Base-by-base conservation (phyloP, 2,329 filamentous ascomycete genomes). In the Acrocalymma vagum region DNA sequence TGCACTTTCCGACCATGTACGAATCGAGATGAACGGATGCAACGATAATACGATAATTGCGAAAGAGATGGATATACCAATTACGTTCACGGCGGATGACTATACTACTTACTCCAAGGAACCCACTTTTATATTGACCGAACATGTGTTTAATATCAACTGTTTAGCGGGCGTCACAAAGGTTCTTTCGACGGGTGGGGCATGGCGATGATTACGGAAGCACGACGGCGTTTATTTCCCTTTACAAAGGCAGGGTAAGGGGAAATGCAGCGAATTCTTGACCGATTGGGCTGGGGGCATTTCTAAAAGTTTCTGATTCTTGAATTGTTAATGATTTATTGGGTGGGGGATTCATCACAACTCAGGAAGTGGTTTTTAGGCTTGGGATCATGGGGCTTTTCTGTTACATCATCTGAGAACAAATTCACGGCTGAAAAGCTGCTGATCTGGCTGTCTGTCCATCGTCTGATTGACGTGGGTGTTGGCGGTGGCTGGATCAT, bases 1-100 rank as follows among this genome's bases (percentile, higher is more conserved):
- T 96, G 93, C 89, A 93, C 53, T 96, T 96, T 61, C 91, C 91
- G 9, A 88, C 87, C 70, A 83, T 84, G 35, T 90, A 90, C 65
- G 71, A 75, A 45, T 65, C 71, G 42, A 59, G 67, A 62, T 71
- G 53, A 65, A 42, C 38, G n/a, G 47, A 56, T 41, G 47, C 28
- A 41, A 60, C 20, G 46, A 49, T 31, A 17, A 45, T 22, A 27
- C 25, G 28, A 42, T 21, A 29, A 28, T 17, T 32, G 10, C 25
- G n/a, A n/a, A 50, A 45, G 40, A 48, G 40, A 32, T 38, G 42
- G 35, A 33, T 30, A 31, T 27, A 41, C 5, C 26, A 29, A 34
- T 20, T 37, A 48, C 24, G 17, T 22, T 42, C 29, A 33, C 22
- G 28, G 34, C 27, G 20, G 14, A 28, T 16, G 24, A n/a, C n/a